phyloP scores from a whole-genome alignment of 768 basidiomycete species.

The Peribolospora kevripleyi region DNA sequence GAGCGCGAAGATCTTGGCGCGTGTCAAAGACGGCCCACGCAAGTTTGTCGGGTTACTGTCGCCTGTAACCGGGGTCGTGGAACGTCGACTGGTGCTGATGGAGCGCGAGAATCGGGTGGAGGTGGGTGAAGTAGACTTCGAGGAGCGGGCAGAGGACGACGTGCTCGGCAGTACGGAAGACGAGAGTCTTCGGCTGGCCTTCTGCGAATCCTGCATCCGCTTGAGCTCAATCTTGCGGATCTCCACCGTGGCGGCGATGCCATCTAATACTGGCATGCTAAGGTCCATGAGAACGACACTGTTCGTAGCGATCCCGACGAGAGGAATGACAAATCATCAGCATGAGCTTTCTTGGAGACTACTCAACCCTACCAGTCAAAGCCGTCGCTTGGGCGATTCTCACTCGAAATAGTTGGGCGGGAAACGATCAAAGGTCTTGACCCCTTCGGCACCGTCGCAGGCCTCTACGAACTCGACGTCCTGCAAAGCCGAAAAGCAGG shows the following conservation, averaged over 20 bases:
- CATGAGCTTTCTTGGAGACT: background rate
- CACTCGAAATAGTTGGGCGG: no score
- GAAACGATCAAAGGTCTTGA: constrained; percentile 15
- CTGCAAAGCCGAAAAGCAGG: constrained; percentile 16
- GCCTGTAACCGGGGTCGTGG: no score
- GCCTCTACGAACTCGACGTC: constrained; percentile 56
- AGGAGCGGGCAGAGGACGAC: no score
- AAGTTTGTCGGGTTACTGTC: no score
- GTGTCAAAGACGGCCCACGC: constrained; percentile 2
- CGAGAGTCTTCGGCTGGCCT: no score
- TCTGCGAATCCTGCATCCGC: constrained; percentile 7
- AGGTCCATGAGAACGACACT: constrained; percentile 71
- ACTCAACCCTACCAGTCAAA: no score
- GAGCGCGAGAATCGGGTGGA: no score
- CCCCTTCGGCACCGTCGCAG: constrained; percentile 62
- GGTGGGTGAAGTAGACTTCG: no score
- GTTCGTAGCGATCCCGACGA: background rate
- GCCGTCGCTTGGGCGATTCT: no score
- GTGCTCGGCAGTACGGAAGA: no score
- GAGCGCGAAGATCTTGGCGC: constrained; percentile 44
- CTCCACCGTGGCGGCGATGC: constrained; percentile 59
- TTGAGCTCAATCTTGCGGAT: constrained; percentile 50
- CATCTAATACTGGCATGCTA: constrained; percentile 85
- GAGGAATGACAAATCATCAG: constrained; percentile 7
- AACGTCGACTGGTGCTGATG: no score